Evolutionary conservation across 495 filamentous ascomycete genomes (phyloP).

Genomic region (Penicillium bialowiezense): DNA sequence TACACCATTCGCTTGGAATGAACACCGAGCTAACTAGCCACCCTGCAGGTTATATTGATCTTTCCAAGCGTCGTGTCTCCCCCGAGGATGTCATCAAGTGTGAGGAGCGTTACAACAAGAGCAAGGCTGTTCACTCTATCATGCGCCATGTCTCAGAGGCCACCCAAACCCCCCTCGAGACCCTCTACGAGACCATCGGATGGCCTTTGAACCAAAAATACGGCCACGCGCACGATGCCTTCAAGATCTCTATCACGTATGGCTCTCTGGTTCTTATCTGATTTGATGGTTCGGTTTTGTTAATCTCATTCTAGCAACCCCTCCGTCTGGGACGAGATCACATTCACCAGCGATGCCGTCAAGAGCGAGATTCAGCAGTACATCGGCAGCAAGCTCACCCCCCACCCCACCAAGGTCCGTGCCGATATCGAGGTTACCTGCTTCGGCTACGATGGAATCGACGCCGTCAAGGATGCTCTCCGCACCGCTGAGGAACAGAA

Average conservation of each 20-base stretch:
- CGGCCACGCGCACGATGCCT: constrained; percentile 93
- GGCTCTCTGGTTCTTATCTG: constrained; percentile 14
- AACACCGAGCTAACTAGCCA: constrained; percentile 25
- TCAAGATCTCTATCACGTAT: constrained; percentile 98
- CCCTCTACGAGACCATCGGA: constrained; percentile 86
- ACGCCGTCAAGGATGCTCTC: constrained; percentile 89
- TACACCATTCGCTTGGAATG: neutral
- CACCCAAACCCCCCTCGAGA: constrained; percentile 87
- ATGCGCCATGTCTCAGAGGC: constrained; percentile 98
- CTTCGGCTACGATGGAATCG: constrained; percentile 98
- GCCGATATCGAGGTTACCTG: constrained; percentile 98
- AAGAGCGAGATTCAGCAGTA: constrained; percentile 85
- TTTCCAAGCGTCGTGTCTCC: constrained; percentile 95
- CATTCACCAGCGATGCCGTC: constrained; percentile 82
- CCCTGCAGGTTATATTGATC: constrained; percentile 83
- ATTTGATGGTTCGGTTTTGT: constrained; percentile 3
- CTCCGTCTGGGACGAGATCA: constrained; percentile 89
- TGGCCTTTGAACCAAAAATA: constrained; percentile 98
- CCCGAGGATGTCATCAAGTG: constrained; percentile 97
- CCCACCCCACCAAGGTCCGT: constrained; percentile 95
- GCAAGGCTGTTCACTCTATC: constrained; percentile 97
- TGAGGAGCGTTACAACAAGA: constrained; percentile 99
- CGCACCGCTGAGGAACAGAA: constrained; percentile 85
- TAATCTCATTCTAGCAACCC: constrained; percentile 63
- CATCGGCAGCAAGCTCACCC: constrained; percentile 93